A percentile compares a stretch with the other conserved stretches of the same genome.
These are phyloP conservation scores for Zygosaccharomyces sapae DNA, from an alignment of 1,139 yeast species.

Conservation along the genomic window DNA sequence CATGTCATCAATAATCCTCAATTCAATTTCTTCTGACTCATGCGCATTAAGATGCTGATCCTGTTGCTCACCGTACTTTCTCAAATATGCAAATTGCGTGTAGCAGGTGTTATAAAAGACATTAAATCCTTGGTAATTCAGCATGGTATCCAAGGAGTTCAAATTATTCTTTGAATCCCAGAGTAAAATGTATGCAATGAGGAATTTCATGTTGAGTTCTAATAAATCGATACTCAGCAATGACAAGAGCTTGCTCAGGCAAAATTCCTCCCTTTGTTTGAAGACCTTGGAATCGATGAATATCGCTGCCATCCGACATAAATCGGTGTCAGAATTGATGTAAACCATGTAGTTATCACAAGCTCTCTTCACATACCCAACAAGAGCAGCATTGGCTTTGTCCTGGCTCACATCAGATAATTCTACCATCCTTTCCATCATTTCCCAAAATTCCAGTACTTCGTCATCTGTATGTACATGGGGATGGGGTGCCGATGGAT, in stretches of 20 bases:
- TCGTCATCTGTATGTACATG: constrained; percentile 22
- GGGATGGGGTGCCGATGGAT: constrained; percentile 20
- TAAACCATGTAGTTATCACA: constrained; percentile 36
- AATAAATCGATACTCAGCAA: constrained; percentile 39
- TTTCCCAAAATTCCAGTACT: constrained; percentile 35
- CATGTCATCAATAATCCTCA: constrained; percentile 33
- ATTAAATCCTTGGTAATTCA: constrained; percentile 50
- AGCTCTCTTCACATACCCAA: constrained; percentile 35
- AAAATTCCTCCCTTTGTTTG: constrained; percentile 39
- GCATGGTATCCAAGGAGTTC: constrained; percentile 43
- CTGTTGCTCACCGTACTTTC: constrained; percentile 29
- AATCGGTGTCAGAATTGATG: constrained; percentile 36
- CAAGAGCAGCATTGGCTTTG: constrained; percentile 33
- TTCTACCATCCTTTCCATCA: constrained; percentile 29
- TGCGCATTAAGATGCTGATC: constrained; percentile 14
- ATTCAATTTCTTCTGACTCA: constrained; percentile 34
- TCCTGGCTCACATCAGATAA: constrained; percentile 18
- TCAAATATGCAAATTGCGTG: constrained; percentile 36
- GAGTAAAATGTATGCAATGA: constrained; percentile 49
- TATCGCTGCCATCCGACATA: constrained; percentile 37
- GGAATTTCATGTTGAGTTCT: constrained; percentile 40
- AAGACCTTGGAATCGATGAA: constrained; percentile 39
- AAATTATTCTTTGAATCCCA: constrained; percentile 45
- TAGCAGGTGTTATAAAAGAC: constrained; percentile 42
- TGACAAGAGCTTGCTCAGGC: constrained; percentile 45